Evolutionary conservation across 352 stramenopile species (phyloP).

Genomic region (Thalassiosira livingstoniorum): DNA sequence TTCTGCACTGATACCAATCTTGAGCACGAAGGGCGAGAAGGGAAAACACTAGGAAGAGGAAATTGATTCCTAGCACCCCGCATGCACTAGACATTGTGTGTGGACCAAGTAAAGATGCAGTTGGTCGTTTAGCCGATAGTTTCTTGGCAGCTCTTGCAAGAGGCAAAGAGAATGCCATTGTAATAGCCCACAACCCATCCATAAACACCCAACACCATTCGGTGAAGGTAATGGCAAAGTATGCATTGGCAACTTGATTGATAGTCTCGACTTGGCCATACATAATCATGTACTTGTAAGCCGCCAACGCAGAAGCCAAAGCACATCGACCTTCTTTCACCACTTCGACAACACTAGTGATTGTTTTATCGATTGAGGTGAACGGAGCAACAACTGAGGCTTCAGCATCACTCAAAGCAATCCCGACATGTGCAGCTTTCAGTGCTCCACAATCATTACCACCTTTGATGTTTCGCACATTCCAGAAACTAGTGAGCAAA

Average conservation of each 20-base stretch:
- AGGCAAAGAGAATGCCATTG: constrained; percentile 85
- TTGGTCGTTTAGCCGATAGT: constrained; percentile 76
- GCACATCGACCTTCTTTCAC: constrained; percentile 89
- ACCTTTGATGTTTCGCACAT: too few species aligned
- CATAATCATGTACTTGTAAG: constrained; percentile 90
- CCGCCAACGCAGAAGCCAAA: constrained; percentile 88
- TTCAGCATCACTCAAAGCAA: constrained; percentile 90
- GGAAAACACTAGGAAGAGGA: constrained; percentile 83
- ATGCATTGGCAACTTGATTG: constrained; percentile 86
- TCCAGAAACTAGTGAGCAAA: too few species aligned
- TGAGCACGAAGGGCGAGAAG: constrained; percentile 54
- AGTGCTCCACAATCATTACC: constrained; percentile 92
- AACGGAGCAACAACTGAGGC: constrained; percentile 90
- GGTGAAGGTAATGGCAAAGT: constrained; percentile 85
- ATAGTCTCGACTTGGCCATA: constrained; percentile 88
- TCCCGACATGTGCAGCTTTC: constrained; percentile 90
- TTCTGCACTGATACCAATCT: constrained; percentile 73
- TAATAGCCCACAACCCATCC: constrained; percentile 85
- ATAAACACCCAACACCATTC: constrained; percentile 83
- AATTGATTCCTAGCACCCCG: constrained; percentile 84
- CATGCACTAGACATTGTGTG: constrained; percentile 86
- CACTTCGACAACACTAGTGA: constrained; percentile 88
- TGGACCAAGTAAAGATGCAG: constrained; percentile 87
- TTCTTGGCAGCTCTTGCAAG: constrained; percentile 80
- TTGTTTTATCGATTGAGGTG: constrained; percentile 87